Evolutionary conservation across 2,329 filamentous ascomycete species (phyloP).

Genomic region (Cercospora sesami): DNA sequence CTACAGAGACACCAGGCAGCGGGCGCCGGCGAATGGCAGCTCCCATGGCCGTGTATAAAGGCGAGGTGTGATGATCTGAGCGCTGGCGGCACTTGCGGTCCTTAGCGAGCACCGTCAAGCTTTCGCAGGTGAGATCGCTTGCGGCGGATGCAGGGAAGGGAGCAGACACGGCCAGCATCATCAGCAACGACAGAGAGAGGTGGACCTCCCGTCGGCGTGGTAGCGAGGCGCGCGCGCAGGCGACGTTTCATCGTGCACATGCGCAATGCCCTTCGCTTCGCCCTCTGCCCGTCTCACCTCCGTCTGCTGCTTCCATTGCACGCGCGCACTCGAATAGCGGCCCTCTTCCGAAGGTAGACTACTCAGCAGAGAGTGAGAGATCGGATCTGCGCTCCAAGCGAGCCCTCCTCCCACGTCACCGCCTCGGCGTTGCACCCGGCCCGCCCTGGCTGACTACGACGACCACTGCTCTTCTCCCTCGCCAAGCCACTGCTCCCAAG

Average conservation of each 20-base stretch:
- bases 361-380: background rate
- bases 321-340: background rate
- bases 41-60: background rate
- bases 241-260: slow-evolving; percentile 17
- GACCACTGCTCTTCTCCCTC: background rate
- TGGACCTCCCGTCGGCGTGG: slow-evolving; percentile 6
- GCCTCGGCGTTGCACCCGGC: background rate
- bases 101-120: slow-evolving; percentile 8
- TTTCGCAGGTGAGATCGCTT: slow-evolving; percentile 16
- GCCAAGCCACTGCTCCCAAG: background rate
- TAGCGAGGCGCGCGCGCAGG: slow-evolving; percentile 16
- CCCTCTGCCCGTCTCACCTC: background rate
- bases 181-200: background rate
- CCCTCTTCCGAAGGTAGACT: background rate
- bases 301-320: background rate
- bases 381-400: slow-evolving; percentile 1
- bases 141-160: slow-evolving; percentile 8
- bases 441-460: background rate
- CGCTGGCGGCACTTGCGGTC: slow-evolving; percentile 9
- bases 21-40: slow-evolving; percentile 12
- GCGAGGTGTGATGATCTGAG: slow-evolving; percentile 20
- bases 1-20: background rate
- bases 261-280: background rate
- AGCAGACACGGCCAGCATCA: background rate
- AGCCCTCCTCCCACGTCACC: background rate